A percentile compares a stretch with the other conserved stretches of the same genome.
Conservation (phyloP, 139 green algal genomes). For the Coelastrella sp. region DNA sequence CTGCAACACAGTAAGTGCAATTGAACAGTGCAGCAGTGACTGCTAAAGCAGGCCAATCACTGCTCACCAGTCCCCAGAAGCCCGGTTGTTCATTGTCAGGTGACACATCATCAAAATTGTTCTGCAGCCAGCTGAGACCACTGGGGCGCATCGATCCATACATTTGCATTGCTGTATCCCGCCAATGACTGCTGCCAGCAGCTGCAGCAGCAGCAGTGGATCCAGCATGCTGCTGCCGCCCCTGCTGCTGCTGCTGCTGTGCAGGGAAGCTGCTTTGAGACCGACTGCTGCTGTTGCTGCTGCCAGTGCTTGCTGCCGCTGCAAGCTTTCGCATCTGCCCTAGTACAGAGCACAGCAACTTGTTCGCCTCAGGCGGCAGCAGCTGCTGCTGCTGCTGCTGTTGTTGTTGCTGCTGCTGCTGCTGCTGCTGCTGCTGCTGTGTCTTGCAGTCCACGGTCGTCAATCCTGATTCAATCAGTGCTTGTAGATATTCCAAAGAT, state of each 20-base stretch:
- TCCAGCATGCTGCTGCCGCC: not conserved
- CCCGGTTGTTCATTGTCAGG: not conserved
- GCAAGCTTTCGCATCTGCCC: not conserved
- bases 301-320: not conserved
- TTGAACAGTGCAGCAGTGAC: not conserved
- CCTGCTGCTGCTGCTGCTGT: not conserved
- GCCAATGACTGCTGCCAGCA: not conserved
- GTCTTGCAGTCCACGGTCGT: not conserved
- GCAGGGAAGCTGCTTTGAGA: not conserved
- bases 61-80: conserved; percentile 25
- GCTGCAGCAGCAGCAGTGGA: conserved; percentile 20
- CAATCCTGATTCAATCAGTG: not conserved
- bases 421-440: not conserved
- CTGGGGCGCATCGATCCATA: not conserved
- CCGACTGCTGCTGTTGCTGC: not conserved
- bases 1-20: not conserved
- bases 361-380: no score
- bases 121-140: not conserved
- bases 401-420: not conserved
- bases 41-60: not conserved
- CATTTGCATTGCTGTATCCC: not conserved
- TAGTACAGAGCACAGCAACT: not conserved
- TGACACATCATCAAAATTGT: not conserved
- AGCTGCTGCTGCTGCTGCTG: not conserved
- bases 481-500: not conserved